These are phyloP conservation scores for Ilex paraguariensis DNA, from an alignment of 305 asterid genomes.

Conservation along the genomic window DNA sequence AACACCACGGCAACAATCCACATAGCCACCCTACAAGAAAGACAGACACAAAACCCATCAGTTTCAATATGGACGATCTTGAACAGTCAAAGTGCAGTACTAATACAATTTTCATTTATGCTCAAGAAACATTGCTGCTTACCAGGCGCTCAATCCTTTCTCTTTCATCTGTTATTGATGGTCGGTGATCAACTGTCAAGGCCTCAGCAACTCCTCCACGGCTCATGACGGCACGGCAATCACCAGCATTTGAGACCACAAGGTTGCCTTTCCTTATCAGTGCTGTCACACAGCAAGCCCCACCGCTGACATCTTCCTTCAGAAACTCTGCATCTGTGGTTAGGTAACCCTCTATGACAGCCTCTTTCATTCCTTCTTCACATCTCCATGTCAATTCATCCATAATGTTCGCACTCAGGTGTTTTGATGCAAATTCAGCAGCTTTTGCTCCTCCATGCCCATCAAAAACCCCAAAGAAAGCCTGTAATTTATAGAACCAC, in stretches of 20 bases:
- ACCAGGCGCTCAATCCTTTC: slow-evolving; percentile 55
- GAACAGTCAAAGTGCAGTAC: slow-evolving; percentile 9
- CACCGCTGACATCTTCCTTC: slow-evolving; percentile 48
- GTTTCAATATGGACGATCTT: slow-evolving; percentile 6
- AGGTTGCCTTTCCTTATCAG: slow-evolving; percentile 50
- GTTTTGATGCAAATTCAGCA: slow-evolving; percentile 55
- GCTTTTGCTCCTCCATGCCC: slow-evolving; percentile 73
- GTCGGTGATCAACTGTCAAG: slow-evolving; percentile 62
- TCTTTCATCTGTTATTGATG: slow-evolving; percentile 54
- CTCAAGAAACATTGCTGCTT: slow-evolving; percentile 9
- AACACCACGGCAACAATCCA: slow-evolving; percentile 64
- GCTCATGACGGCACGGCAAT: slow-evolving; percentile 73
- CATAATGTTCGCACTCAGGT: slow-evolving; percentile 40
- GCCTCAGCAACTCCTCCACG: slow-evolving; percentile 71
- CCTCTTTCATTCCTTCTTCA: slow-evolving; percentile 34
- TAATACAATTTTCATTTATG: neutral
- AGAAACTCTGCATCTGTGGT: slow-evolving; percentile 56
- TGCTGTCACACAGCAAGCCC: slow-evolving; percentile 69
- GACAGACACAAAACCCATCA: slow-evolving; percentile 8
- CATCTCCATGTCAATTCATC: slow-evolving; percentile 32
- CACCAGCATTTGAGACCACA: slow-evolving; percentile 71
- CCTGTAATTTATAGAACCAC: slow-evolving; percentile 26
- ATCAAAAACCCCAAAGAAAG: slow-evolving; percentile 65
- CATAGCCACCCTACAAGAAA: slow-evolving; percentile 63
- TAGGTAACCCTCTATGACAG: slow-evolving; percentile 57